Base-by-base conservation (phyloP, 371 early-diverging fungal species). In the Mortierella sp. region DNA sequence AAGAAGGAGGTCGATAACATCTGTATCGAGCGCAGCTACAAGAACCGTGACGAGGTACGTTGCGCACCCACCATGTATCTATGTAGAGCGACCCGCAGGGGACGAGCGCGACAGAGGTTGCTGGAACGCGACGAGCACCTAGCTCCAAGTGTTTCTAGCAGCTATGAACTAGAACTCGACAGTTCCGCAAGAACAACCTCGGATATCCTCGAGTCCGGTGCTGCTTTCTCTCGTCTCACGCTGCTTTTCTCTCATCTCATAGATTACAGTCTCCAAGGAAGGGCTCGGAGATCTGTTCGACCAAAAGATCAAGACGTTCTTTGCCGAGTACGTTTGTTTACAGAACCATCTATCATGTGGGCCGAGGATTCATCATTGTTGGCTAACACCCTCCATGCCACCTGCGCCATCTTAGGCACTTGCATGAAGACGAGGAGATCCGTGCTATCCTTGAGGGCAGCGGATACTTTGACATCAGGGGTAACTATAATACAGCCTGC, bases 351-450 rank as follows among this genome's bases (percentile, higher is more conserved):
- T n/a, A n/a, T n/a, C n/a, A n/a, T n/a, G n/a, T n/a, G n/a, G n/a
- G n/a, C n/a, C n/a, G n/a, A n/a, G n/a, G n/a, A n/a, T n/a, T n/a
- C n/a, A n/a, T n/a, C n/a, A n/a, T n/a, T n/a, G n/a, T n/a, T n/a
- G n/a, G n/a, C n/a, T n/a, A n/a, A n/a, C n/a, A n/a, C n/a, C n/a
- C n/a, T n/a, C n/a, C n/a, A n/a, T n/a, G n/a, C 28, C n/a, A 27
- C 55, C 39, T 39, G 13, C 41, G 6, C 16, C 48, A 24, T 24
- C 12, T 25, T 71, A 89, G 90, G 64, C 97, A 97, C 80, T 81
- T 97, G 63, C 97, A 97, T 78, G 97, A 96, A 71, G 98, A 97
- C 76, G 98, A 97, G 82, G 98, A 98, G 80, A 96, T 98, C 63
- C 91, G 98, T 28, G 96, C 82, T 68, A 89, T 97, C 56, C 64